These are phyloP conservation scores for Tylopilus subfusipes DNA, from an alignment of 768 basidiomycete genomes.

Conservation along the genomic window DNA sequence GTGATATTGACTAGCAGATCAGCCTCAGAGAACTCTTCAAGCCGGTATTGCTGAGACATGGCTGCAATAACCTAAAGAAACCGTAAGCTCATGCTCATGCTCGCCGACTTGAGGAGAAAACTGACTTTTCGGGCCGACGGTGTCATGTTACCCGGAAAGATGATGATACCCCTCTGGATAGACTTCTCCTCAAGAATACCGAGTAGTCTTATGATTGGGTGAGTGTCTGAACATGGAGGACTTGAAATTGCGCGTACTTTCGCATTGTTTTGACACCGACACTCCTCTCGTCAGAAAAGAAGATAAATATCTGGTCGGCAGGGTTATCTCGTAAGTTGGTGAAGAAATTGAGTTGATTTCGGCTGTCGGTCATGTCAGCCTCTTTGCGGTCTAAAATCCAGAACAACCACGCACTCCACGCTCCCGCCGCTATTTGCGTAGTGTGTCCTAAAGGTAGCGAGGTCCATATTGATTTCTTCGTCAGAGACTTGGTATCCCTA, in stretches of 20 bases:
- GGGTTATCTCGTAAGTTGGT: slow-evolving; percentile 67
- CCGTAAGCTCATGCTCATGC: not conserved
- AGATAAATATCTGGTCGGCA: slow-evolving; percentile 83
- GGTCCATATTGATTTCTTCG: slow-evolving; percentile 89
- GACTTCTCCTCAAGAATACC: slow-evolving; percentile 87
- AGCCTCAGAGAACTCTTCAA: slow-evolving; percentile 96
- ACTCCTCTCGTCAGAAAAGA: slow-evolving; percentile 92
- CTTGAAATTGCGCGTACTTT: slow-evolving; percentile 55
- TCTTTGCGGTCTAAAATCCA: not conserved
- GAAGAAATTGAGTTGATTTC: slow-evolving; percentile 86
- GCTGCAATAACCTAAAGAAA: slow-evolving; percentile 78
- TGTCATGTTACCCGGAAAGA: slow-evolving; percentile 95
- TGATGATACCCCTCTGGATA: slow-evolving; percentile 88
- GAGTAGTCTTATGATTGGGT: slow-evolving; percentile 59
- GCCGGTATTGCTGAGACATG: slow-evolving; percentile 79
- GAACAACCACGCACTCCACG: slow-evolving; percentile 69
- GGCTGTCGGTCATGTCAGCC: slow-evolving; percentile 46
- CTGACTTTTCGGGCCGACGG: slow-evolving; percentile 91
- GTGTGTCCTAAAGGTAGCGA: slow-evolving; percentile 67
- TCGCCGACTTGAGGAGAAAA: not conserved
- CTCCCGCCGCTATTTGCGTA: slow-evolving; percentile 72
- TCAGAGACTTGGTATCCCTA: slow-evolving; percentile 93
- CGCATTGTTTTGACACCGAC: slow-evolving; percentile 98
- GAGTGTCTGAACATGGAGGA: slow-evolving; percentile 3
- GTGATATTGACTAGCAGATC: slow-evolving; percentile 97